A percentile compares a stretch with the other conserved stretches of the same genome.
Evolutionary conservation across 176 grass and related monocot species (phyloP).

Genomic region (Bolboschoenus planiculmis): DNA sequence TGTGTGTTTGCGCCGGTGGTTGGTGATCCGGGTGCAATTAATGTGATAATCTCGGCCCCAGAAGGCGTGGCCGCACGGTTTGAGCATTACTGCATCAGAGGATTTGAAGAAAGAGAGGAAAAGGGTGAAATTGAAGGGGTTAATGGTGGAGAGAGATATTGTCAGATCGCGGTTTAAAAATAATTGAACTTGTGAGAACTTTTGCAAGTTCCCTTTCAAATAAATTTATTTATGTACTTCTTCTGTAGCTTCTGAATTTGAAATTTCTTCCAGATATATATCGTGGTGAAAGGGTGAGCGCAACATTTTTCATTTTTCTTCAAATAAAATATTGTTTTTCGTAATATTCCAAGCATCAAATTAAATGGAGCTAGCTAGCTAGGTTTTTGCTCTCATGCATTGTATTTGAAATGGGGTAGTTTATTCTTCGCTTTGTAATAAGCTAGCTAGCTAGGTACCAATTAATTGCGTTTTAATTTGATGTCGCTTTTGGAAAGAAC

Average conservation of each 20-base stretch:
- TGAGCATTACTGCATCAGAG: conserved; percentile 42
- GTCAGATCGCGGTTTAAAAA: conserved; percentile 1
- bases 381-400: not conserved
- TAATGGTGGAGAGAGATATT: conserved; percentile 21
- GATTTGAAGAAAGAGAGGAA: conserved; percentile 14
- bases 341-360: not conserved
- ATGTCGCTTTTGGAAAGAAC: not conserved
- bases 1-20: conserved; percentile 73
- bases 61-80: conserved; percentile 45
- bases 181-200: not conserved
- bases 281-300: not conserved
- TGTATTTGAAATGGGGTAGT: not conserved
- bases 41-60: conserved; percentile 67
- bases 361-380: not conserved
- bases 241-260: not conserved
- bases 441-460: no score
- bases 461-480: no score
- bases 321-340: not conserved
- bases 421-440: no score
- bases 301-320: not conserved
- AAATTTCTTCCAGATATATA: not conserved
- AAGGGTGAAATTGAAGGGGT: conserved; percentile 19
- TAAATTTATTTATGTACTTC: not conserved
- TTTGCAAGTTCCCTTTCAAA: not conserved
- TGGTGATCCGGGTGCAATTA: conserved; percentile 51